These are phyloP conservation scores for Aphanomyces euteiches DNA, from an alignment of 352 stramenopile genomes.

Conservation along the genomic window DNA sequence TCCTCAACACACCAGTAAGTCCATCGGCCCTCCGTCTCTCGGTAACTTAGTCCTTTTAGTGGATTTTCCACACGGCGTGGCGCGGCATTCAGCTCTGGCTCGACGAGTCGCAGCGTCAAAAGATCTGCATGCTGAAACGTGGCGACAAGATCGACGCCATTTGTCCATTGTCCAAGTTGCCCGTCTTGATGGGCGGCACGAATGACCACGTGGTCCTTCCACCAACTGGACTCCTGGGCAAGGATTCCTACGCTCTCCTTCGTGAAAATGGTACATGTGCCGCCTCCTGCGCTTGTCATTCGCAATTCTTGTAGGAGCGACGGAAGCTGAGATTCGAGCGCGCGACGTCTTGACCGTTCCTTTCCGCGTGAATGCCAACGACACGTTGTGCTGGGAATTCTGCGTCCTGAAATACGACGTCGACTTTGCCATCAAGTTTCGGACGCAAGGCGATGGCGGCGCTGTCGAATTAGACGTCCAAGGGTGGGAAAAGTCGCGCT, in stretches of 20 bases:
- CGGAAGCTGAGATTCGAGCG: slow-evolving; percentile 59
- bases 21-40: background rate
- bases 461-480: slow-evolving; percentile 46
- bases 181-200: slow-evolving; percentile 40
- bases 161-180: background rate
- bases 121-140: slow-evolving; percentile 43
- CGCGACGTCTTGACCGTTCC: slow-evolving; percentile 57
- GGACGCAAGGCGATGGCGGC: slow-evolving; percentile 63
- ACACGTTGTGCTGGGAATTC: slow-evolving; percentile 77
- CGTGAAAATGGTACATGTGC: slow-evolving; percentile 47
- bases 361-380: slow-evolving; percentile 63
- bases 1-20: slow-evolving; percentile 46
- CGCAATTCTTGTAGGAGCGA: slow-evolving; percentile 38
- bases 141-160: slow-evolving; percentile 31
- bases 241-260: slow-evolving; percentile 54
- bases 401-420: slow-evolving; percentile 61
- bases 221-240: slow-evolving; percentile 57
- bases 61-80: slow-evolving; percentile 76
- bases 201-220: slow-evolving; percentile 51
- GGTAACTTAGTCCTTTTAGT: slow-evolving; percentile 23
- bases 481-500: slow-evolving; percentile 46
- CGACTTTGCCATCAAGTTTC: slow-evolving; percentile 64
- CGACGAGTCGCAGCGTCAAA: slow-evolving; percentile 57
- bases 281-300: background rate
- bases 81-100: slow-evolving; percentile 49